Evolutionary conservation across 2,329 filamentous ascomycete genomes (phyloP).

Genomic region (Zymoseptoria tritici): DNA sequence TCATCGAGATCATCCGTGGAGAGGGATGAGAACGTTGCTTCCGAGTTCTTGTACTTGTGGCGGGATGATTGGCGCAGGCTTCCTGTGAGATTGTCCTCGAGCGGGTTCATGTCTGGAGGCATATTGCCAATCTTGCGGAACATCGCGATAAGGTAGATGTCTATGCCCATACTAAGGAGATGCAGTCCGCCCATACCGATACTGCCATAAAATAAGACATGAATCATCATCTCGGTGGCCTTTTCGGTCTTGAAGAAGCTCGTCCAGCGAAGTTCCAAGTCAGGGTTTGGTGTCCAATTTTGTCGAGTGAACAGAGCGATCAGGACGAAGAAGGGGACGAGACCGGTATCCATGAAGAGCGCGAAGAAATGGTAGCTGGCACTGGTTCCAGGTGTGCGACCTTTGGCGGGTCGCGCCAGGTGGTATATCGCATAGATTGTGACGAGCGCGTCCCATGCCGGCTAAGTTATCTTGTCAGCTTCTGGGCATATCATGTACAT

Average conservation of each 20-base stretch:
- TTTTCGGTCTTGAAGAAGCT: conserved; percentile 56
- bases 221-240: conserved; percentile 53
- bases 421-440: conserved; percentile 73
- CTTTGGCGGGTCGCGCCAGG: conserved; percentile 60
- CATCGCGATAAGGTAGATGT: conserved; percentile 65
- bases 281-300: conserved; percentile 44
- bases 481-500: neutral
- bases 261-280: conserved; percentile 51
- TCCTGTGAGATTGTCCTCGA: conserved; percentile 78
- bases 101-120: conserved; percentile 90
- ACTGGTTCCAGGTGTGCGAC: conserved; percentile 68
- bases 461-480: conserved; percentile 41
- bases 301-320: conserved; percentile 48
- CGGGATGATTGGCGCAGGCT: conserved; percentile 39
- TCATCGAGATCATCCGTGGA: conserved; percentile 35
- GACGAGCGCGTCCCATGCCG: conserved; percentile 65
- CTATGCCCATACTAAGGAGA: conserved; percentile 60
- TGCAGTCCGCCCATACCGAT: conserved; percentile 61
- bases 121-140: conserved; percentile 77
- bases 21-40: conserved; percentile 33
- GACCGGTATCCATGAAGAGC: conserved; percentile 59
- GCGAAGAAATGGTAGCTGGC: conserved; percentile 87
- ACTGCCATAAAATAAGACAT: conserved; percentile 60
- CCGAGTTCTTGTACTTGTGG: conserved; percentile 69
- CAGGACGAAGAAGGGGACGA: conserved; percentile 58